Conservation (phyloP, 2,329 filamentous ascomycete genomes). For the Calcarisporium arbuscula region DNA sequence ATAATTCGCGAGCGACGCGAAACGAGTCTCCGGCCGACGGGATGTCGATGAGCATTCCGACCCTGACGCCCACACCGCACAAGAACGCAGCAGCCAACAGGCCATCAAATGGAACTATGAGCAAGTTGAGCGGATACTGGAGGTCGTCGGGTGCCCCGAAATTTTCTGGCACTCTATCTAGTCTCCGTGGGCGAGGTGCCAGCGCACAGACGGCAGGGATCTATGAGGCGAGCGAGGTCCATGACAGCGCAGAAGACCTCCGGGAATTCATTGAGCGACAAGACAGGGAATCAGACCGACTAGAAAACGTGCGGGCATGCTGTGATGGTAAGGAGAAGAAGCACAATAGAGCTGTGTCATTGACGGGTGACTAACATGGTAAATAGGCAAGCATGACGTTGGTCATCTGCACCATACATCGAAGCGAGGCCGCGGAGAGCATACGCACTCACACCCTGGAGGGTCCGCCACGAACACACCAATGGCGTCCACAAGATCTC, state of each 20-base stretch:
- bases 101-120: constrained; percentile 42
- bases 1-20: constrained; percentile 66
- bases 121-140: constrained; percentile 56
- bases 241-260: constrained; percentile 78
- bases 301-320: constrained; percentile 95
- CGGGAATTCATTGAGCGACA: constrained; percentile 72
- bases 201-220: constrained; percentile 40
- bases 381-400: constrained; percentile 67
- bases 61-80: constrained; percentile 45
- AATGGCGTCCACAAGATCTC: constrained; percentile 28
- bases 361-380: constrained; percentile 15
- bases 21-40: constrained; percentile 54
- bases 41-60: constrained; percentile 47
- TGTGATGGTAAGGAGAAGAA: constrained; percentile 72
- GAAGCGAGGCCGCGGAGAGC: constrained; percentile 37
- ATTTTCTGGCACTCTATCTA: constrained; percentile 44
- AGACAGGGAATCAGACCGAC: constrained; percentile 66
- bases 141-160: constrained; percentile 39
- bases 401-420: constrained; percentile 46
- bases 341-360: background rate
- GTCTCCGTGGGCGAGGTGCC: constrained; percentile 45
- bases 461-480: constrained; percentile 28
- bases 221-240: constrained; percentile 56
- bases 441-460: constrained; percentile 28
- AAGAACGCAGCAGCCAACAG: constrained; percentile 26